These are phyloP conservation scores for Syzygium malaccense DNA, from an alignment of 441 rosid genomes.

Conservation along the genomic window DNA sequence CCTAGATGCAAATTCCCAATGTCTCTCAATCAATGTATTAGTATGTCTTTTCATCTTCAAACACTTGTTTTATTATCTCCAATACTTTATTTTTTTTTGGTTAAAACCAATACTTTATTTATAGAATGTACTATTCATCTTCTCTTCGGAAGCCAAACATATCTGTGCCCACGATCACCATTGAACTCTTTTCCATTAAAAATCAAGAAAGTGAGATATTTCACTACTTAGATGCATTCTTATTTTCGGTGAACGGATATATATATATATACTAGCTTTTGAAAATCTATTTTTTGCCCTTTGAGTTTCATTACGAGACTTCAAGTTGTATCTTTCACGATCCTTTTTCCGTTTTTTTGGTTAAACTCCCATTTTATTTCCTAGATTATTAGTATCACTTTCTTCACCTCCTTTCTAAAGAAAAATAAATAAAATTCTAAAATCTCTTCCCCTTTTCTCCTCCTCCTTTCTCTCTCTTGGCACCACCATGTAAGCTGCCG, in stretches of 20 bases:
- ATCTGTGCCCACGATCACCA: not conserved
- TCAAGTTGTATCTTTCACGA: not conserved
- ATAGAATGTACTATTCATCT: not conserved
- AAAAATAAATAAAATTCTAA: too few relatives aligned
- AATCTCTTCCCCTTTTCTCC: too few relatives aligned
- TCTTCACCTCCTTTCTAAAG: not conserved
- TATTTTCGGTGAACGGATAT: not conserved
- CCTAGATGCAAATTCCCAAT: not conserved
- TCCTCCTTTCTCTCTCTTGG: too few relatives aligned
- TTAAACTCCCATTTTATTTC: not conserved
- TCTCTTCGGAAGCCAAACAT: not conserved
- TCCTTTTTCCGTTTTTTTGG: not conserved
- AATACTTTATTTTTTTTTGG: not conserved
- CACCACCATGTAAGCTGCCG: too few relatives aligned
- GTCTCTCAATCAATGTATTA: not conserved
- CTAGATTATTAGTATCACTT: not conserved
- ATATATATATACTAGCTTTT: not conserved
- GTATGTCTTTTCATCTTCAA: not conserved
- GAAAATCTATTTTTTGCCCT: not conserved
- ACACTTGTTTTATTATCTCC: not conserved
- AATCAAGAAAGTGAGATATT: not conserved
- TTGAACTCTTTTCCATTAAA: not conserved
- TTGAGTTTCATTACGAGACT: not conserved
- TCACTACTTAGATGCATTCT: not conserved
- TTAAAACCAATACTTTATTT: not conserved